phyloP scores from a whole-genome alignment of 2,329 filamentous ascomycete genomes.

The Penicillium frequentans region DNA sequence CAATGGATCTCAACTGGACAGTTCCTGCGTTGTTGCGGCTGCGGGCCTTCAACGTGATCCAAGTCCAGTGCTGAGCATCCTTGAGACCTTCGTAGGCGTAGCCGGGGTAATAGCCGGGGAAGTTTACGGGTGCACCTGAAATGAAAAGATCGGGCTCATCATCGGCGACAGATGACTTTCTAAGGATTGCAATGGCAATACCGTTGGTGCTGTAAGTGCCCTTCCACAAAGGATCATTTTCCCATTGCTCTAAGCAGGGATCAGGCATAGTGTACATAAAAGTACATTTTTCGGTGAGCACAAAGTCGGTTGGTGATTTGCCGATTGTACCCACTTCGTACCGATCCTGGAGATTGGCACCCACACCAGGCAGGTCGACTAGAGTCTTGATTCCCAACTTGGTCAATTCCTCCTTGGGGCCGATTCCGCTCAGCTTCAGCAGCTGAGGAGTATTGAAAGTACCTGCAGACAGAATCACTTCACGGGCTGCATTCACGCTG shows the following conservation, averaged over 20 bases:
- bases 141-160: conserved; percentile 56
- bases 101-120: conserved; percentile 50
- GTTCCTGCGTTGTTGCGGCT: conserved; percentile 62
- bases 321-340: conserved; percentile 57
- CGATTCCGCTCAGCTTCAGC: conserved; percentile 62
- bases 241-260: conserved; percentile 47
- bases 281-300: conserved; percentile 31
- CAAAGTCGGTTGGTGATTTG: conserved; percentile 36
- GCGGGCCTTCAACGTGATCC: conserved; percentile 58
- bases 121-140: conserved; percentile 57
- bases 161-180: conserved; percentile 38
- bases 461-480: conserved; percentile 50
- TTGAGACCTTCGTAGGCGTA: conserved; percentile 45
- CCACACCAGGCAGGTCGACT: conserved; percentile 60
- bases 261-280: conserved; percentile 31
- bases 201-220: conserved; percentile 54
- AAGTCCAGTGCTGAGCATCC: conserved; percentile 45
- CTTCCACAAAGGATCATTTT: conserved; percentile 37
- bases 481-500: conserved; percentile 39
- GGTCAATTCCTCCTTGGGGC: conserved; percentile 53
- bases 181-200: conserved; percentile 51
- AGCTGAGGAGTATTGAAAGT: conserved; percentile 65
- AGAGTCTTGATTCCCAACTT: conserved; percentile 53
- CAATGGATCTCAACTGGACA: conserved; percentile 58
- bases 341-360: conserved; percentile 63